phyloP scores from a whole-genome alignment of 2,329 filamentous ascomycete genomes.

The Diaporthe citri region DNA sequence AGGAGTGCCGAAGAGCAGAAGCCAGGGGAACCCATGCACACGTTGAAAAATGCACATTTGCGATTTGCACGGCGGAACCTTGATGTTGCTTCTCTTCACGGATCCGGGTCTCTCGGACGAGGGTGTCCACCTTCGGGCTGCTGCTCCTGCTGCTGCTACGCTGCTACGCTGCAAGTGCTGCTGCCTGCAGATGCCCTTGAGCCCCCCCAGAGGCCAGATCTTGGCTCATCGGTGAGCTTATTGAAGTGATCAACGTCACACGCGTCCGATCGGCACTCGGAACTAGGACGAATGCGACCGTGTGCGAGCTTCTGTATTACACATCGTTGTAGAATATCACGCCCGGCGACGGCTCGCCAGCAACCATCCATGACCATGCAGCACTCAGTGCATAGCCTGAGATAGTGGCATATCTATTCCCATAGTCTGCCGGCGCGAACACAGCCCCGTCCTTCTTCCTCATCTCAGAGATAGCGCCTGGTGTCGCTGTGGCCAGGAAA shows the following conservation, averaged over 20 bases:
- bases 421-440: slow-evolving; percentile 48
- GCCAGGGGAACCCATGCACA: not conserved
- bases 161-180: not conserved
- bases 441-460: slow-evolving; percentile 42
- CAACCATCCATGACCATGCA: slow-evolving; percentile 47
- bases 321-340: slow-evolving; percentile 47
- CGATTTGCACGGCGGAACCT: not conserved
- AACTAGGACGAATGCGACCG: slow-evolving; percentile 23
- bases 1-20: slow-evolving; percentile 2
- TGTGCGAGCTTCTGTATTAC: slow-evolving; percentile 34
- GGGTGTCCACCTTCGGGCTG: not conserved
- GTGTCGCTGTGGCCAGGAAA: slow-evolving; percentile 67
- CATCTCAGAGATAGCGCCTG: slow-evolving; percentile 62
- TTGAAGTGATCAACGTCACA: slow-evolving; percentile 27
- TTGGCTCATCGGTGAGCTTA: slow-evolving; percentile 29
- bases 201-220: slow-evolving; percentile 19
- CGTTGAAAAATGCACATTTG: not conserved
- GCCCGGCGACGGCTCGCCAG: slow-evolving; percentile 38
- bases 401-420: slow-evolving; percentile 44
- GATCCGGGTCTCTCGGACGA: slow-evolving; percentile 11
- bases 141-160: slow-evolving; percentile 12
- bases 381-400: slow-evolving; percentile 46
- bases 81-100: not conserved
- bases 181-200: not conserved
- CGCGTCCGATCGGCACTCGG: slow-evolving; percentile 25